phyloP scores from a whole-genome alignment of 257 asterid species.

The Eucommia ulmoides region DNA sequence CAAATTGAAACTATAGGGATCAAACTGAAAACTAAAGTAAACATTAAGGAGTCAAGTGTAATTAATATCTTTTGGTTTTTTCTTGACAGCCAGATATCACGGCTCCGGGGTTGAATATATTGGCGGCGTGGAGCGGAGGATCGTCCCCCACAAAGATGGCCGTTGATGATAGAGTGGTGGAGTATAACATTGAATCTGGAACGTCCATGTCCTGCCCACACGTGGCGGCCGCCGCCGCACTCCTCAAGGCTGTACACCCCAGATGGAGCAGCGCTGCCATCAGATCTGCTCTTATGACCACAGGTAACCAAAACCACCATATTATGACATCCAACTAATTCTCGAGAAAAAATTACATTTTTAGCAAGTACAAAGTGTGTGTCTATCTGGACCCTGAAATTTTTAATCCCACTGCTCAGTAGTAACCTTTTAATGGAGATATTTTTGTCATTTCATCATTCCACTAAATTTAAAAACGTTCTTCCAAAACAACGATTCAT shows the following conservation, averaged over 20 bases:
- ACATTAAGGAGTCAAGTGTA: background rate
- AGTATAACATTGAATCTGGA: slow-evolving; percentile 21
- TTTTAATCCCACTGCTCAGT: too few species aligned
- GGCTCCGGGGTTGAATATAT: slow-evolving; percentile 30
- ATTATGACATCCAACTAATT: too few species aligned
- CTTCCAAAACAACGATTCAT: too few species aligned
- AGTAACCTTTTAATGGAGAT: too few species aligned
- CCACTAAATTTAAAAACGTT: too few species aligned
- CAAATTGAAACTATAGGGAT: too few species aligned
- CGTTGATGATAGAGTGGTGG: slow-evolving; percentile 15
- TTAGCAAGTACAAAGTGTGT: background rate
- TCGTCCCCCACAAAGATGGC: slow-evolving; percentile 17
- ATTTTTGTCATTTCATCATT: too few species aligned
- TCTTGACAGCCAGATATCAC: slow-evolving; percentile 28
- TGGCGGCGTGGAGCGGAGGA: slow-evolving; percentile 36
- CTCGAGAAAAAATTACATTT: background rate
- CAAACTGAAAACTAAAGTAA: background rate
- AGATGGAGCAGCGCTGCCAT: slow-evolving; percentile 45
- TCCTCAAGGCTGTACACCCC: slow-evolving; percentile 40
- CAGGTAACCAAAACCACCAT: too few species aligned
- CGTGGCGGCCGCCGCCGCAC: slow-evolving; percentile 25
- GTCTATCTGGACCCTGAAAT: background rate
- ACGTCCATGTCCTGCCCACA: slow-evolving; percentile 59
- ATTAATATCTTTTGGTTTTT: background rate
- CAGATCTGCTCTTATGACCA: slow-evolving; percentile 41